Evolutionary conservation across 345 rosid genomes (phyloP), one percentile per base, ranked within the genome.

Genomic region (Carallia brachiata): DNA sequence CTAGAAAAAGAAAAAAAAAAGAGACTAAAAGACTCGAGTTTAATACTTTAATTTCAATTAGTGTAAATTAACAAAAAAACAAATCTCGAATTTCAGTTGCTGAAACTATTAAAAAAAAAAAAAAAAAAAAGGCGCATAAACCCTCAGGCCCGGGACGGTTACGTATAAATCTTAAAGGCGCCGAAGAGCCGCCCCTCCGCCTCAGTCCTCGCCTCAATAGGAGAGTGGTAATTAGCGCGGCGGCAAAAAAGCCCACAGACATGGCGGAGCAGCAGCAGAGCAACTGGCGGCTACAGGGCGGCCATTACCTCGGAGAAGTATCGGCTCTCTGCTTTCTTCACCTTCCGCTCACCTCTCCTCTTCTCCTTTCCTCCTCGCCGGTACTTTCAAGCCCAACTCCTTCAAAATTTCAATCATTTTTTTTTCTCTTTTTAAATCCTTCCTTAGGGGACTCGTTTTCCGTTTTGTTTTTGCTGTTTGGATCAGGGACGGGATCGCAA

Each of bases 401-500:
- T 44, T 15, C 66, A 52, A 47, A 28, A 12, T 15, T 27, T n/a
- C 6, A 12, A 5, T 23, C 44, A 1, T 23, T 18, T 63, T 19
- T 1, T 7, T 18, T 63, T 19, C 0, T 40, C 3, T 44, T 5
- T 13, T 64, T 16, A 2, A 30, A 28, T 27, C 9, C 27, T 52
- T 36, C 19, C 1, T 18, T 31, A 12, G 23, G 30, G 4, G 15
- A 13, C 13, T 44, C 13, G 3, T 44, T 7, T 31, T 9, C 6
- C 7, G 40, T 61, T 31, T 4, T 23, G 23, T 34, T 15, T 13
- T 28, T 56, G 32, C 15, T 17, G 19, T 23, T 59, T 1, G 13
- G 58, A 60, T 58, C 84, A 91, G 97, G 98, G 71, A 86, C 92
- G 5, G 97, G 99, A 61, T 92, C 98, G 58, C 89, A 86, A 75